Base-by-base conservation (phyloP, 163 green algal species). In the Coccomyxa subellipsoidea region DNA sequence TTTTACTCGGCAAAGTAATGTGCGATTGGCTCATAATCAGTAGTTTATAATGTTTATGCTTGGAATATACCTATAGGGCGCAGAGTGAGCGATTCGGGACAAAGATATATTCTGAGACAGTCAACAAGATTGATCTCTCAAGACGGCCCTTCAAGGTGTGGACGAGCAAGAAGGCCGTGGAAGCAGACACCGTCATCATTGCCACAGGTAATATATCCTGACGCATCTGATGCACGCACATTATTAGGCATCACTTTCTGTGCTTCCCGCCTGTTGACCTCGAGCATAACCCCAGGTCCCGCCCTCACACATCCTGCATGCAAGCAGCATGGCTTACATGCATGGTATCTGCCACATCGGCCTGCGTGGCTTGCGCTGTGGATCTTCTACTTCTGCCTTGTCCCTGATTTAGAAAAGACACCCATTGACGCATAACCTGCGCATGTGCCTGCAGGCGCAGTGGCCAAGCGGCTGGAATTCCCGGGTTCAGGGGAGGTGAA, bases 91-190 rank as follows among this genome's bases (percentile, higher is more conserved):
- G 90, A 5, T 97, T 96, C 79, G 93, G 93, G 35, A 96, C 94
- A 2, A 78, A 86, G 10, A 95, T 98, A 80, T 95, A 92, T 84
- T 93, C 90, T 0, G 95, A 98, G 86, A 96, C 93, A 0, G 92
- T 97, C 4, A 85, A 86, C 40, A 90, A 88, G 38, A 87, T 96
- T 1, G 94, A 98, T 84, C 75, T 96, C 23, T 94, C 78, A 2
- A 76, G 34, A 76, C 87, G 91, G 0, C 94, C 94, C 54, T 97
- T 97, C 85, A 91, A 89, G 72, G 66, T 91, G 7, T 76, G 32
- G 31, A 88, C 88, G 53, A 83, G 89, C 38, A 82, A 88, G 21
- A 87, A 84, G 37, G 80, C 89, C 47, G 88, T 92, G 27, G 75
- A 84, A 38, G 92, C 93, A 0, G 85, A 94, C 36, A 90, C 90